phyloP scores from a whole-genome alignment of 352 stramenopile species.

The Aphanomyces cochlioides region DNA sequence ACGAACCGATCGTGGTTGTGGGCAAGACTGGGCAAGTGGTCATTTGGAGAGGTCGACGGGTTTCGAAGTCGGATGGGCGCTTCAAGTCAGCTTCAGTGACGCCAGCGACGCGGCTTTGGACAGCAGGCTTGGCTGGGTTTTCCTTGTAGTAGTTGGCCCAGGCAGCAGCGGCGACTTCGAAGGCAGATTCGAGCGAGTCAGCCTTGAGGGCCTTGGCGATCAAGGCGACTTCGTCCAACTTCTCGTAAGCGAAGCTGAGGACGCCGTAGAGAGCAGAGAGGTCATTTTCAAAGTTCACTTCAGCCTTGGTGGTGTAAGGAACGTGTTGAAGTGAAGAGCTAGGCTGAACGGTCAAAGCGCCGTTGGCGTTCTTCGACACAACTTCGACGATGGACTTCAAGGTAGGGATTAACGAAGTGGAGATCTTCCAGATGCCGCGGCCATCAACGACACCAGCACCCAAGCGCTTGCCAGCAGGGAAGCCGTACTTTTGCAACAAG shows the following conservation, averaged over 20 bases:
- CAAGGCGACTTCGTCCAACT: slow-evolving; percentile 83
- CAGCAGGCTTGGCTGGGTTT: slow-evolving; percentile 65
- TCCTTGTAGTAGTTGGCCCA: slow-evolving; percentile 78
- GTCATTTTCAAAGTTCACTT: slow-evolving; percentile 66
- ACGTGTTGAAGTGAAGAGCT: slow-evolving; percentile 89
- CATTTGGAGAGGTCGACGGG: slow-evolving; percentile 67
- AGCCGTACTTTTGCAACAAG: slow-evolving; percentile 82
- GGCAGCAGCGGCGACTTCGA: slow-evolving; percentile 58
- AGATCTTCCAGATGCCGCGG: slow-evolving; percentile 89
- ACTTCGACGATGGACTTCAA: slow-evolving; percentile 63
- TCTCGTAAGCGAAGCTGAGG: slow-evolving; percentile 88
- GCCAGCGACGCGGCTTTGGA: slow-evolving; percentile 54
- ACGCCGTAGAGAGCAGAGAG: slow-evolving; percentile 68
- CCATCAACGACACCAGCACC: slow-evolving; percentile 86
- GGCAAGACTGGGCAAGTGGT: slow-evolving; percentile 73
- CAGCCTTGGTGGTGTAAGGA: slow-evolving; percentile 80
- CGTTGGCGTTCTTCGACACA: slow-evolving; percentile 42
- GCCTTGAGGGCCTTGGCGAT: slow-evolving; percentile 68
- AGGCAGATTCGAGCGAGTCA: slow-evolving; percentile 49
- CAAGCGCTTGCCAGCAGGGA: slow-evolving; percentile 79
- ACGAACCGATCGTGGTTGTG: slow-evolving; percentile 93
- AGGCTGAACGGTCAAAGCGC: slow-evolving; percentile 75
- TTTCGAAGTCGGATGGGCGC: slow-evolving; percentile 73
- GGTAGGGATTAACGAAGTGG: slow-evolving; percentile 54
- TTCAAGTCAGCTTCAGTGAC: slow-evolving; percentile 75